Conservation (phyloP, 2,329 filamentous ascomycete species). For the Aureobasidium zeae region DNA sequence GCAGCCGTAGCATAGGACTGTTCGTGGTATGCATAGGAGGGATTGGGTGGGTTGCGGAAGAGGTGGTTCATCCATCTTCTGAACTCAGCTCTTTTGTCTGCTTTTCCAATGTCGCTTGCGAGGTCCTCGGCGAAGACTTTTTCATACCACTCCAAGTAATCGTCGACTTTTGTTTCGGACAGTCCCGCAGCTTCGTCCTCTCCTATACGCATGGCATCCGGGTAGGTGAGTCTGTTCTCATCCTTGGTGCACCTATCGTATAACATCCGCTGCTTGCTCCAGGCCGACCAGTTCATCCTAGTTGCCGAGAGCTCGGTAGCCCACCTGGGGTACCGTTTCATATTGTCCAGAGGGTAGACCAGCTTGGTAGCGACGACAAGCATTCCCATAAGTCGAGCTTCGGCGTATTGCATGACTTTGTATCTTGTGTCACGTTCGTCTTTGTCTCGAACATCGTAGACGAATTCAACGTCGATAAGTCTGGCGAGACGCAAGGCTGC, state of each 20-base stretch:
- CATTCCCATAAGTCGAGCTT: conserved; percentile 61
- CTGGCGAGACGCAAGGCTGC: conserved; percentile 49
- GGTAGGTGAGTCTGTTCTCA: conserved; percentile 29
- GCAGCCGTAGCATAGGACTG: too few species aligned
- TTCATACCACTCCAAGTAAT: conserved; percentile 74
- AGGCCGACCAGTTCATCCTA: conserved; percentile 63
- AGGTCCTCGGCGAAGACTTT: conserved; percentile 50
- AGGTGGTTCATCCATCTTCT: conserved; percentile 32
- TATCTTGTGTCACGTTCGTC: conserved; percentile 28
- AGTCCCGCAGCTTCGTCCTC: conserved; percentile 56
- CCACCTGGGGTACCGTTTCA: conserved; percentile 42
- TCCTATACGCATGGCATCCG: conserved; percentile 44
- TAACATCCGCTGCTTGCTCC: conserved; percentile 47
- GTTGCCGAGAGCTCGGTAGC: conserved; percentile 48
- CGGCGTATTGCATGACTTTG: conserved; percentile 55
- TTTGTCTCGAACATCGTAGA: conserved; percentile 34
- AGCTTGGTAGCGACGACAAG: conserved; percentile 71
- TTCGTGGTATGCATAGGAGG: conserved; percentile 1
- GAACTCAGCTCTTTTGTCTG: conserved; percentile 31
- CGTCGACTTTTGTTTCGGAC: conserved; percentile 54
- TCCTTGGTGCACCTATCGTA: conserved; percentile 11
- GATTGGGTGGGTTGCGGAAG: conserved; percentile 25
- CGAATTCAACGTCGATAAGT: conserved; percentile 46
- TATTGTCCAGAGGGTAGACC: conserved; percentile 62
- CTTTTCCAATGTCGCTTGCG: conserved; percentile 27